A percentile compares a stretch with the other conserved stretches of the same genome.
Conservation (phyloP, 192 early-diverging fungal genomes). For the Polychytrium aggregatum region DNA sequence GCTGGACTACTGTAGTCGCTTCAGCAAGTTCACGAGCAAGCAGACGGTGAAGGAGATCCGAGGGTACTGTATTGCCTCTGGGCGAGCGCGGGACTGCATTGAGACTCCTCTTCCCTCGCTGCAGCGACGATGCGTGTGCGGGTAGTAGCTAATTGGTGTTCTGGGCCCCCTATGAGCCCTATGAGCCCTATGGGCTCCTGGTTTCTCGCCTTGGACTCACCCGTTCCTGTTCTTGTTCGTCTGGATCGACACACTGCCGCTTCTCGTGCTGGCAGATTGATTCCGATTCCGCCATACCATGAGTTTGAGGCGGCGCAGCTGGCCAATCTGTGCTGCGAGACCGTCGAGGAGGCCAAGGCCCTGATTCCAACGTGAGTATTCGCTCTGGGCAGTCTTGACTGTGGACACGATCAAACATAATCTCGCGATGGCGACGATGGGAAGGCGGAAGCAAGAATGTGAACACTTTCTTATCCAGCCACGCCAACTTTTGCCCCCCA, state of each 20-base stretch:
- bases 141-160: too few relatives aligned
- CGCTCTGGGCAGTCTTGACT: too few relatives aligned
- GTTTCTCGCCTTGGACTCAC: neutral
- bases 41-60: slow-evolving; percentile 79
- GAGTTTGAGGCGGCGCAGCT: slow-evolving; percentile 84
- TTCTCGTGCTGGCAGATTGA: slow-evolving; percentile 11
- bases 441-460: too few relatives aligned
- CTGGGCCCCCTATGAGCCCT: too few relatives aligned
- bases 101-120: too few relatives aligned
- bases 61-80: slow-evolving; percentile 28
- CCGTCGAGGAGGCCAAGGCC: slow-evolving; percentile 81
- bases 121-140: too few relatives aligned
- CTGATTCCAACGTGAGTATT: slow-evolving; percentile 71
- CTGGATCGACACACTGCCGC: neutral
- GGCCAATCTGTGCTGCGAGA: slow-evolving; percentile 83
- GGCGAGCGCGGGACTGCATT: too few relatives aligned
- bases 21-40: slow-evolving; percentile 74
- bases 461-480: too few relatives aligned
- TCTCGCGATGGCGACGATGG: too few relatives aligned
- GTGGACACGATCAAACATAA: too few relatives aligned
- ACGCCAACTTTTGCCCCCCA: too few relatives aligned
- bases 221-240: neutral
- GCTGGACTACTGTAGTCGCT: slow-evolving; percentile 71
- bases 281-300: slow-evolving; percentile 26
- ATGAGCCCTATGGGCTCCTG: neutral